phyloP scores from a whole-genome alignment of 345 rosid species.

The Combretum micranthum region DNA sequence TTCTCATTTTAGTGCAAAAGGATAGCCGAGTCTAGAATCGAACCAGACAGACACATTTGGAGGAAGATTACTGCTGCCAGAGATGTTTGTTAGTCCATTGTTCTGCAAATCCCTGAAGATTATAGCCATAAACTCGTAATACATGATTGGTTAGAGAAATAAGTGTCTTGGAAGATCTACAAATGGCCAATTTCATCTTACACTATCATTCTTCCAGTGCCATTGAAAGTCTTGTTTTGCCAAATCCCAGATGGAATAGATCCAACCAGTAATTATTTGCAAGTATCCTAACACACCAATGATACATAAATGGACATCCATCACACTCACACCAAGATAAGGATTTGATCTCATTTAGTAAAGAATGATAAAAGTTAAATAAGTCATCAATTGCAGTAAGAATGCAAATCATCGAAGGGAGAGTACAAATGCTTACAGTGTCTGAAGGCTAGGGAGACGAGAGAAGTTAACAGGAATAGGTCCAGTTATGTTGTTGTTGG shows the following conservation, averaged over 20 bases:
- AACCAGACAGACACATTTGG: constrained; percentile 74
- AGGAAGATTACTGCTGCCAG: constrained; percentile 52
- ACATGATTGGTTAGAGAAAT: not conserved
- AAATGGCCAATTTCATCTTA: constrained; percentile 29
- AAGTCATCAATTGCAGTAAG: not conserved
- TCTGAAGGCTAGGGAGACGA: constrained; percentile 58
- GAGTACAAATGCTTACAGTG: constrained; percentile 42
- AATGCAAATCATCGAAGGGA: constrained; percentile 1
- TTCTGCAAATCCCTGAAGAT: constrained; percentile 69
- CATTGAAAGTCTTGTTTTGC: constrained; percentile 53
- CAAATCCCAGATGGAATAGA: constrained; percentile 61
- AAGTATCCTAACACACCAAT: constrained; percentile 63
- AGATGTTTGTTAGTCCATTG: constrained; percentile 48
- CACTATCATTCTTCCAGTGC: constrained; percentile 44
- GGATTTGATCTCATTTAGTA: not conserved
- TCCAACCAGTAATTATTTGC: constrained; percentile 73
- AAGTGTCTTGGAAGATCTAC: not conserved
- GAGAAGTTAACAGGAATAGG: constrained; percentile 61
- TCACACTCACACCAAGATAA: constrained; percentile 22
- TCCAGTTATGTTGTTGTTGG: constrained; percentile 65
- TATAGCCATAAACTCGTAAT: not conserved
- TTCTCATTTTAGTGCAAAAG: not conserved
- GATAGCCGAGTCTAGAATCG: constrained; percentile 25
- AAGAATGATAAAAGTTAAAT: not conserved
- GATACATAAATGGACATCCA: no score